Conservation (phyloP, 2,329 filamentous ascomycete species). For the Claviceps capensis region DNA sequence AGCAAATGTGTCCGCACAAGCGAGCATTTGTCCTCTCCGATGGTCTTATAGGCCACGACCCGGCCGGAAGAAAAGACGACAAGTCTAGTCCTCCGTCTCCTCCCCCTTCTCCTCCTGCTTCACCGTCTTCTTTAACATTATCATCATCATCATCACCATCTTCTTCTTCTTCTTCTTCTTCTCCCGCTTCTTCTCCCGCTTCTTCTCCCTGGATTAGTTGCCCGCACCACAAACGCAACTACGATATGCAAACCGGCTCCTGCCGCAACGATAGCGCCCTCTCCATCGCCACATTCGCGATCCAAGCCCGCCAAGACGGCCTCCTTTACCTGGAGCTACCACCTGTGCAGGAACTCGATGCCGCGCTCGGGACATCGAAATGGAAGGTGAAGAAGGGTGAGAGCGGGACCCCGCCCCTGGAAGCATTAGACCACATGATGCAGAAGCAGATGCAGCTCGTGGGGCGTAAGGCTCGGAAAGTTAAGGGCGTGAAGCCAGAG, state of each 20-base stretch:
- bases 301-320: slow-evolving; percentile 59
- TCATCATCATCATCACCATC: neutral
- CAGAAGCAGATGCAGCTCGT: slow-evolving; percentile 14
- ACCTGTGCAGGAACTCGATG: slow-evolving; percentile 67
- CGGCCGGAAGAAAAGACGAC: slow-evolving; percentile 20
- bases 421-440: slow-evolving; percentile 32
- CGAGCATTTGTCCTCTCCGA: slow-evolving; percentile 81
- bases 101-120: too few species aligned
- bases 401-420: slow-evolving; percentile 25
- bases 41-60: slow-evolving; percentile 53
- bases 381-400: slow-evolving; percentile 71
- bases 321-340: slow-evolving; percentile 71
- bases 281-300: slow-evolving; percentile 70
- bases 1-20: slow-evolving; percentile 94
- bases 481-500: slow-evolving; percentile 20
- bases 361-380: slow-evolving; percentile 59
- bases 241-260: slow-evolving; percentile 55
- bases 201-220: slow-evolving; percentile 65
- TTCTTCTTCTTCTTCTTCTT: slow-evolving; percentile 33
- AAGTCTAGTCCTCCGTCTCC: too few species aligned
- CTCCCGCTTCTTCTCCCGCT: neutral
- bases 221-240: slow-evolving; percentile 84
- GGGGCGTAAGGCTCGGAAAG: slow-evolving; percentile 19
- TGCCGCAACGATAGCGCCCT: slow-evolving; percentile 63
- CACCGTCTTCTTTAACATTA: neutral